A percentile compares a stretch with the other conserved stretches of the same genome.
These are phyloP conservation scores for Colletotrichum tropicicola DNA, from an alignment of 2,329 filamentous ascomycete species.

Conservation along the genomic window DNA sequence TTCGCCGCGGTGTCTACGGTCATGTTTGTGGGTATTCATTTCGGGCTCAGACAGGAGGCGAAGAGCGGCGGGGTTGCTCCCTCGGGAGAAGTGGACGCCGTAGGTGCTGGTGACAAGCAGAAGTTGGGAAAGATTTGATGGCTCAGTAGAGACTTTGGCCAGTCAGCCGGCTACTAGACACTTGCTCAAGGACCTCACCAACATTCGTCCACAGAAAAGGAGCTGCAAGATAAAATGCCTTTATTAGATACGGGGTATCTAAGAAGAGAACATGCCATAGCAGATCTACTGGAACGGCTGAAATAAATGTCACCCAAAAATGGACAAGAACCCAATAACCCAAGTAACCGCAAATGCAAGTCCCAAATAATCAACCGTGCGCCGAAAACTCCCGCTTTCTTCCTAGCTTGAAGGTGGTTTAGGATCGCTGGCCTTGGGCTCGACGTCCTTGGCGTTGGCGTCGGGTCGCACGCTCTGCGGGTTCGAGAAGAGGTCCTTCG, in stretches of 20 bases:
- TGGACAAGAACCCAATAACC: neutral
- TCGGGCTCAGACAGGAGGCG: constrained; percentile 8
- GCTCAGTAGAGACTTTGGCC: too few relatives aligned
- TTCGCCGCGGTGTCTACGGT: constrained; percentile 6
- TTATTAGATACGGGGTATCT: constrained; percentile 19
- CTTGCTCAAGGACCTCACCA: too few relatives aligned
- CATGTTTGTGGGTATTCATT: constrained; percentile 16
- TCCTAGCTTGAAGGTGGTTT: constrained; percentile 14
- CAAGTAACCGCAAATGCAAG: neutral
- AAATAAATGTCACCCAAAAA: neutral
- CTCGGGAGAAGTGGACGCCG: too few relatives aligned
- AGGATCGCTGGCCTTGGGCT: neutral
- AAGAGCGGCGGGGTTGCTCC: too few relatives aligned
- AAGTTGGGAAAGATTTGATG: too few relatives aligned
- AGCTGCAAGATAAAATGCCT: neutral
- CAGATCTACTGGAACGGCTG: constrained; percentile 2
- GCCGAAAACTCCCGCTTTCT: constrained; percentile 20
- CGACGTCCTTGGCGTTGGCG: constrained; percentile 12
- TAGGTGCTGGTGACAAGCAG: too few relatives aligned
- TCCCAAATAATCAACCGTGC: neutral
- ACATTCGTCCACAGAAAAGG: too few relatives aligned
- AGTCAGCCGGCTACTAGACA: too few relatives aligned
- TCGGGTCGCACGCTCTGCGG: constrained; percentile 62
- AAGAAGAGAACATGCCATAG: constrained; percentile 4
- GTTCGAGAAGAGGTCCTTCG: constrained; percentile 64